These are phyloP conservation scores for Pezicula carpinea DNA, from an alignment of 2,329 filamentous ascomycete species.

Conservation along the genomic window DNA sequence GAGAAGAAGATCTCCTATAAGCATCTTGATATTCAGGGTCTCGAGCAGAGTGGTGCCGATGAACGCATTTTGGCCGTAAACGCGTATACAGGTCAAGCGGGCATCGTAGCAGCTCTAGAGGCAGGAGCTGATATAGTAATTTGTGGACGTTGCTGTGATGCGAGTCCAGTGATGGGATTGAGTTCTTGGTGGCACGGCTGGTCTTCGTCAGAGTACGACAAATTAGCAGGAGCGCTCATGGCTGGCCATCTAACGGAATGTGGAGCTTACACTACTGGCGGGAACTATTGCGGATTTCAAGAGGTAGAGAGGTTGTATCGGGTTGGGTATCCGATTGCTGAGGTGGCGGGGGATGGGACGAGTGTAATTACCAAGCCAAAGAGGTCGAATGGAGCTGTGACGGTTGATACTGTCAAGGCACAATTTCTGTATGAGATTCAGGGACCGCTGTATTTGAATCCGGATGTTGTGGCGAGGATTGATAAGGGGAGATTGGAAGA, in stretches of 20 bases:
- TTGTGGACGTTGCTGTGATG: neutral
- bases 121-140: neutral
- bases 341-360: conserved; percentile 34
- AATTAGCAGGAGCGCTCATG: conserved; percentile 32
- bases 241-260: conserved; percentile 26
- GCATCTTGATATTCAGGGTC: neutral
- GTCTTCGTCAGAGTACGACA: conserved; percentile 28
- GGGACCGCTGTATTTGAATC: conserved; percentile 52
- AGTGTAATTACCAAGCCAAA: conserved; percentile 40
- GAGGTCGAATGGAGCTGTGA: conserved; percentile 34
- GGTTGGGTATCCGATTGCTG: conserved; percentile 40
- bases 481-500: conserved; percentile 46
- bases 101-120: neutral
- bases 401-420: conserved; percentile 44
- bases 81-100: neutral
- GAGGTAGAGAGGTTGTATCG: conserved; percentile 33
- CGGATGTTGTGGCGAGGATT: conserved; percentile 49
- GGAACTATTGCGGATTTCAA: conserved; percentile 24
- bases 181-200: conserved; percentile 38
- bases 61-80: neutral
- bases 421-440: conserved; percentile 51
- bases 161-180: conserved; percentile 29
- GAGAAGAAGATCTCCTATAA: neutral
- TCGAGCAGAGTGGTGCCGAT: neutral
- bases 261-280: conserved; percentile 17